A percentile compares a stretch with the other conserved stretches of the same genome.
Conservation (phyloP, 768 basidiomycete species). For the Pleurotus pulmonarius region DNA sequence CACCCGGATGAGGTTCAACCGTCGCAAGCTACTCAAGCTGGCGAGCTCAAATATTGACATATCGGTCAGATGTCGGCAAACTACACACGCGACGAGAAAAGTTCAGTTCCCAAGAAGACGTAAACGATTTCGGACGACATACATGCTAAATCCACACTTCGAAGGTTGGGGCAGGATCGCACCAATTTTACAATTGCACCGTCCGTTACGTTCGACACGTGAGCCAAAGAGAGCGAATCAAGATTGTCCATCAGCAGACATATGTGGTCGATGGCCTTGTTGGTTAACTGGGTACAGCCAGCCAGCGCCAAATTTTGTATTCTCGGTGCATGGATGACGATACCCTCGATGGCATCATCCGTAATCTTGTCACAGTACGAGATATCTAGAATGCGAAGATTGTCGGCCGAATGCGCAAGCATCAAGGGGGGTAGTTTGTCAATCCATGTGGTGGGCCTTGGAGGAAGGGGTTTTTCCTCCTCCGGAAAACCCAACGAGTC, state of each 20-base stretch:
- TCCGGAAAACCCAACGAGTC: constrained; percentile 14
- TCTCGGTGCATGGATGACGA: constrained; percentile 71
- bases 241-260: constrained; percentile 70
- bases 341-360: constrained; percentile 72
- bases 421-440: constrained; percentile 61
- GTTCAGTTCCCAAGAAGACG: constrained; percentile 7
- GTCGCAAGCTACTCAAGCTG: constrained; percentile 60
- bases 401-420: constrained; percentile 62
- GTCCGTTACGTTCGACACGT: constrained; percentile 81
- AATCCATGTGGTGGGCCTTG: constrained; percentile 55
- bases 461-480: constrained; percentile 51
- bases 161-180: constrained; percentile 65
- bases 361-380: constrained; percentile 65
- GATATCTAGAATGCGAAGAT: constrained; percentile 77
- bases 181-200: constrained; percentile 63
- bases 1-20: constrained; percentile 78
- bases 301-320: constrained; percentile 76
- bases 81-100: constrained; percentile 31
- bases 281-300: constrained; percentile 74
- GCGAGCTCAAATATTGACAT: constrained; percentile 81
- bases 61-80: constrained; percentile 82
- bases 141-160: constrained; percentile 88
- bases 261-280: constrained; percentile 64
- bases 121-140: constrained; percentile 26
- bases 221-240: constrained; percentile 77